Evolutionary conservation across 2,329 filamentous ascomycete species (phyloP).

Genomic region (Ophiostoma novo-ulmi): DNA sequence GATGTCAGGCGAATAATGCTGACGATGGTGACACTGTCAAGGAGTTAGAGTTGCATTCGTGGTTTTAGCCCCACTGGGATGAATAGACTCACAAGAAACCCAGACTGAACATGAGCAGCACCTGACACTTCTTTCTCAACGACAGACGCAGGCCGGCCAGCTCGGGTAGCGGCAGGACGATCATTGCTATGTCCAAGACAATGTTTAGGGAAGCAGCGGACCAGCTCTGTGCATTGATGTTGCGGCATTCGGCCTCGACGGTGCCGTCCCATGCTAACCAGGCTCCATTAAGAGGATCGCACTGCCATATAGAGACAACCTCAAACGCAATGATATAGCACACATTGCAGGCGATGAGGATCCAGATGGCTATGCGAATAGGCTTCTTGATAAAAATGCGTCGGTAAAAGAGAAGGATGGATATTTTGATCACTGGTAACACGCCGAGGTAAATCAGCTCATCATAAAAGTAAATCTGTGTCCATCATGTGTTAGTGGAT

Average conservation of each 20-base stretch:
- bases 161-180: neutral
- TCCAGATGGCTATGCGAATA: neutral
- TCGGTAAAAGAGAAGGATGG: neutral
- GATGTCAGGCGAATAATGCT: neutral
- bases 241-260: neutral
- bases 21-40: neutral
- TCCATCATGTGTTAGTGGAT: neutral
- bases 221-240: neutral
- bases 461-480: neutral
- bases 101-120: neutral
- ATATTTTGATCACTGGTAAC: neutral
- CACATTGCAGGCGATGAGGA: neutral
- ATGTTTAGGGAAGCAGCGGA: neutral
- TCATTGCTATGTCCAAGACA: neutral
- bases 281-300: neutral
- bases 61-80: too few relatives aligned
- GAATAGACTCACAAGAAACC: neutral
- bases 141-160: neutral
- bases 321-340: neutral
- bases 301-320: neutral
- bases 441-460: neutral
- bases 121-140: neutral
- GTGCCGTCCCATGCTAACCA: neutral
- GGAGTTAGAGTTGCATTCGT: neutral
- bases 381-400: neutral